Conservation (phyloP, 768 basidiomycete species). For the Collybiopsis confluens region DNA sequence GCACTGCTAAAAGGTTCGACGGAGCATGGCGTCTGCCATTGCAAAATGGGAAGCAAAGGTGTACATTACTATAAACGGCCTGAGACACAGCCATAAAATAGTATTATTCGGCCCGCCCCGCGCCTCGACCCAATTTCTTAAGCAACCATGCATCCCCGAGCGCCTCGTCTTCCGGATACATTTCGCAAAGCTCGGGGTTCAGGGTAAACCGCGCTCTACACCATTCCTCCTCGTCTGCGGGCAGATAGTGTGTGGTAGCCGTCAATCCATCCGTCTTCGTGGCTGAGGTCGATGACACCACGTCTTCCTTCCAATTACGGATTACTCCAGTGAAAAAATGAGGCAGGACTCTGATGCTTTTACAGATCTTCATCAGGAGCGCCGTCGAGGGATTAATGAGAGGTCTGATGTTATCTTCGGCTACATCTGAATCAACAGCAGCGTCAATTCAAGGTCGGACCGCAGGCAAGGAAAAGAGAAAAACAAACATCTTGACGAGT, state of each 20-base stretch:
- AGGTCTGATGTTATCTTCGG: slow-evolving; percentile 30
- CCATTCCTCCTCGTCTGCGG: too few species aligned
- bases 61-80: too few species aligned
- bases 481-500: slow-evolving; percentile 33
- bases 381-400: neutral
- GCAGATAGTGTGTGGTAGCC: too few species aligned
- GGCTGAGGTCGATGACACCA: too few species aligned
- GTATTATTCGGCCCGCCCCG: too few species aligned
- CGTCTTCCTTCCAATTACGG: too few species aligned
- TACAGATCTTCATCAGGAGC: slow-evolving; percentile 18
- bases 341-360: slow-evolving; percentile 5
- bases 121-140: too few species aligned
- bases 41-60: too few species aligned
- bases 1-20: too few species aligned
- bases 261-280: too few species aligned
- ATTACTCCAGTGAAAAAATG: slow-evolving; percentile 14
- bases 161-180: slow-evolving; percentile 46
- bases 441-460: neutral
- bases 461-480: neutral
- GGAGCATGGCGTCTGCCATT: too few species aligned
- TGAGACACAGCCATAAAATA: too few species aligned
- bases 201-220: slow-evolving; percentile 33
- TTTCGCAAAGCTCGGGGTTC: slow-evolving; percentile 35
- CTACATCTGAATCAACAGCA: slow-evolving; percentile 22
- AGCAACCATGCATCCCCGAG: slow-evolving; percentile 28